A percentile compares a stretch with the other conserved stretches of the same genome.
Evolutionary conservation across 371 early-diverging fungal genomes (phyloP).

Genomic region (Capillidium rhysosporum): DNA sequence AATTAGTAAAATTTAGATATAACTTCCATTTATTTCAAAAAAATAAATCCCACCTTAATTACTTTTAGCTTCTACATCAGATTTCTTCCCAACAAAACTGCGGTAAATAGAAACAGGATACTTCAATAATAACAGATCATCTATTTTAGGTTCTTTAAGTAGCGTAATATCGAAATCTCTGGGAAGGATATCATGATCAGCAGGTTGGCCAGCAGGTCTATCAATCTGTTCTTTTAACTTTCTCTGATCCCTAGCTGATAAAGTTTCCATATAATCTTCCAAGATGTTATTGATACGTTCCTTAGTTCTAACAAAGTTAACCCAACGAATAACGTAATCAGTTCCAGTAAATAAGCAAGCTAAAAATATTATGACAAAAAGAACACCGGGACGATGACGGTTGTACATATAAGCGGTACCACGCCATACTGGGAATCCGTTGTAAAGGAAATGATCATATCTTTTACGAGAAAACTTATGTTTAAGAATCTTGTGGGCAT

Average conservation of each 20-base stretch:
- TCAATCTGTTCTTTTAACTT: constrained; percentile 1
- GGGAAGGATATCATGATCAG: constrained; percentile 1
- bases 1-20: too few relatives aligned
- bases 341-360: constrained; percentile 26
- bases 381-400: constrained; percentile 62
- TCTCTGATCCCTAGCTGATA: constrained; percentile 9
- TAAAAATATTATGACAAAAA: constrained; percentile 31
- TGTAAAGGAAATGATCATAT: constrained; percentile 66
- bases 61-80: too few relatives aligned
- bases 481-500: constrained; percentile 44
- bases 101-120: neutral
- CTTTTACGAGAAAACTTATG: constrained; percentile 40
- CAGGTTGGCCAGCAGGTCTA: neutral
- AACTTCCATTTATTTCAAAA: too few relatives aligned
- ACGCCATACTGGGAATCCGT: constrained; percentile 76
- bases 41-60: too few relatives aligned
- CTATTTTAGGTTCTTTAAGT: neutral
- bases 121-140: neutral
- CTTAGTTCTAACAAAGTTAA: constrained; percentile 39
- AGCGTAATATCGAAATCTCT: neutral
- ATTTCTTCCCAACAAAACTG: too few relatives aligned
- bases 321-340: constrained; percentile 39
- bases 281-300: constrained; percentile 24
- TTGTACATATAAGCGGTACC: constrained; percentile 63
- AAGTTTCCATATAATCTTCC: constrained; percentile 8